Base-by-base conservation (phyloP, 345 rosid genomes). In the Ailanthus altissimus region DNA sequence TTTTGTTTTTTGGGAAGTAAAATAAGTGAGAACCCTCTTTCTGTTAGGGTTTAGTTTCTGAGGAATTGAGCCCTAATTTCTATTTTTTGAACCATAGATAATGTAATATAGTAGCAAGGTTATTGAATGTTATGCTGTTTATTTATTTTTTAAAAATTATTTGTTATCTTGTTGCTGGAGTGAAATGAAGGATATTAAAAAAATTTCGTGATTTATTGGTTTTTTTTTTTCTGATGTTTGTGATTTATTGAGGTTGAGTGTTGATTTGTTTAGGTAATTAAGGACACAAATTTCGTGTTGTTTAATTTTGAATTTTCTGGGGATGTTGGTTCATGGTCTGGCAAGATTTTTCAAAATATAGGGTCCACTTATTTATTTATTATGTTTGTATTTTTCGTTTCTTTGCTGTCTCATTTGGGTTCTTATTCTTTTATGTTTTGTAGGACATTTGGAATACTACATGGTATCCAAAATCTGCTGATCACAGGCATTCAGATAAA, bases 381-480 rank as follows among this genome's bases (percentile, higher is more conserved):
- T 21, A 5, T 7, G 53, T 68, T 67, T 28, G 23, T 14, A 8
- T 15, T 47, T 60, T 54, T n/a, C 43, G 8, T 20, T 18, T 26
- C 32, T 13, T 7, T 5, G 5, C 50, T 42, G 45, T 65, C 56
- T 73, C 36, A 3, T 23, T 72, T 32, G 10, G 15, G 61, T 46
- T 64, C 32, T 15, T 53, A n/a, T 23, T 50, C 26, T 47, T 74
- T 43, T 59, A 38, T 13, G n/a, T 62, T 67, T 75, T 73, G 73
- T 75, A 93, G 99, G 98, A 95, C 78, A 95, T 95, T 53, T 95
- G 99, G 99, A 93, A 95, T 83, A 92, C 77, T 18, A 93, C 98
- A 21, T 95, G 99, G 99, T 93, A 96, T 78, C 99, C 99, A 26
- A 96, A 93, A 86, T 93, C 93, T 62, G 78, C 83, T 40, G 97